Evolutionary conservation across 2,329 filamentous ascomycete species (phyloP).

Genomic region (Aspergillus amoenus): DNA sequence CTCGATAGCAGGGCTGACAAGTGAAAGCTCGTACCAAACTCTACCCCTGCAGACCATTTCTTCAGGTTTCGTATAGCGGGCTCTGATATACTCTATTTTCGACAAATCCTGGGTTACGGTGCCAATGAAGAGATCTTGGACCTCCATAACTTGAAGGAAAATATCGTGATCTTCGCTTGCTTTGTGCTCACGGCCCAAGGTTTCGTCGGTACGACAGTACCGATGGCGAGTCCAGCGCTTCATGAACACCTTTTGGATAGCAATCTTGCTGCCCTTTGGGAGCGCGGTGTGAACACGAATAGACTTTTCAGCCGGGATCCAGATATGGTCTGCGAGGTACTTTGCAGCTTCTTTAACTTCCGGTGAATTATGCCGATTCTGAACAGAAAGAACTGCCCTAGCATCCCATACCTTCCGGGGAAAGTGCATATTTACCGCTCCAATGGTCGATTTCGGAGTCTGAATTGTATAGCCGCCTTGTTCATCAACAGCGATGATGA

Average conservation of each 20-base stretch:
- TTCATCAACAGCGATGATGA: conserved; percentile 36
- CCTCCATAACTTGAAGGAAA: conserved; percentile 38
- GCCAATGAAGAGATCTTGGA: conserved; percentile 36
- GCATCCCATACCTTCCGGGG: conserved; percentile 43
- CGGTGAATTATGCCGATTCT: conserved; percentile 20
- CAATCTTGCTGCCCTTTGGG: conserved; percentile 23
- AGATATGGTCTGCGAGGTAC: conserved; percentile 34
- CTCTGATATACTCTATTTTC: conserved; percentile 28
- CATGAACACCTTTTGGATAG: conserved; percentile 35
- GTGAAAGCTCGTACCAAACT: conserved; percentile 41
- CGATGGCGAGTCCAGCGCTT: conserved; percentile 35
- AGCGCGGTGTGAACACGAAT: conserved; percentile 29
- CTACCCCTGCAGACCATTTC: conserved; percentile 34
- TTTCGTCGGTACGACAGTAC: conserved; percentile 16
- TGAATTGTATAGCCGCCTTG: conserved; percentile 29
- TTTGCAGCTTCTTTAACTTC: conserved; percentile 30
- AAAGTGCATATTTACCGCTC: conserved; percentile 40
- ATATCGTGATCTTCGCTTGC: conserved; percentile 21
- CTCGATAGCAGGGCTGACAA: conserved; percentile 38
- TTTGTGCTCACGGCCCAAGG: background rate
- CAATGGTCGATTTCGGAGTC: conserved; percentile 28
- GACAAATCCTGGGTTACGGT: conserved; percentile 6
- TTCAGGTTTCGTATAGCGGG: conserved; percentile 22
- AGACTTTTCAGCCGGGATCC: conserved; percentile 29
- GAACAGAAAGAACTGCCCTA: conserved; percentile 27